Base-by-base conservation (phyloP, 164 flowering plant species). In the Paratinospora sagittata region DNA sequence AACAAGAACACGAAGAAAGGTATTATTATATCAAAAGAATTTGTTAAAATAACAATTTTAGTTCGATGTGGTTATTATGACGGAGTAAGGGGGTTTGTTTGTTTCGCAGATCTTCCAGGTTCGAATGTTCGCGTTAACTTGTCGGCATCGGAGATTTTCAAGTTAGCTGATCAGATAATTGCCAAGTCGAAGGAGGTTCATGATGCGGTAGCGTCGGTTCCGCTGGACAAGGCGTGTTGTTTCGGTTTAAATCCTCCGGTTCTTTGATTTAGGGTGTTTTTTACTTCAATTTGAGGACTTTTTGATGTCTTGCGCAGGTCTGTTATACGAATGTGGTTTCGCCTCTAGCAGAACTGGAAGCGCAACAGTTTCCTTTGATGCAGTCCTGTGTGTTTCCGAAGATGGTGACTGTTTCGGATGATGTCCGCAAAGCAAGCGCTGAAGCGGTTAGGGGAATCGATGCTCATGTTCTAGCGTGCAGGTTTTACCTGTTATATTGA, bases 321-420 rank as follows among this genome's bases (percentile, higher is more conserved):
- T 82, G 85, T 0, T 93, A 86, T 80, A 66, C 63, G 72, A 89
- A 88, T 83, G 88, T 81, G 39, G 76, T 96, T 72, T 75, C 74
- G 21, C 93, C 96, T n/a, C 74, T 96, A 67, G 92, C 91, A 14
- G 97, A 93, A 62, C 75, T 92, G 39, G 96, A 93, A 78, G 92
- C 93, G 21, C 75, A 81, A 16, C 96, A 93, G 45, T 91, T 88
- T 66, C 91, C 99, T 1, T 72, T 90, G 73, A 77, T 96, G 36
- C 99, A 92, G 55, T 91, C 96, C 47, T 96, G 99, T 73, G 69
- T 87, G 27, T 85, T 96, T 70, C 99, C 89, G 13, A 91, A 87
- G 74, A 77, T 92, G 79, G 91, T 93, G 19, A 78, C 92, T 8
- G 41, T 80, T 69, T 83, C 84, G 8, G 93, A 86, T 60, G 98